Percentiles rank a stretch among this genome's conserved stretches.
phyloP scores from a whole-genome alignment of 768 basidiomycete species.

The Suillus brevipes region DNA sequence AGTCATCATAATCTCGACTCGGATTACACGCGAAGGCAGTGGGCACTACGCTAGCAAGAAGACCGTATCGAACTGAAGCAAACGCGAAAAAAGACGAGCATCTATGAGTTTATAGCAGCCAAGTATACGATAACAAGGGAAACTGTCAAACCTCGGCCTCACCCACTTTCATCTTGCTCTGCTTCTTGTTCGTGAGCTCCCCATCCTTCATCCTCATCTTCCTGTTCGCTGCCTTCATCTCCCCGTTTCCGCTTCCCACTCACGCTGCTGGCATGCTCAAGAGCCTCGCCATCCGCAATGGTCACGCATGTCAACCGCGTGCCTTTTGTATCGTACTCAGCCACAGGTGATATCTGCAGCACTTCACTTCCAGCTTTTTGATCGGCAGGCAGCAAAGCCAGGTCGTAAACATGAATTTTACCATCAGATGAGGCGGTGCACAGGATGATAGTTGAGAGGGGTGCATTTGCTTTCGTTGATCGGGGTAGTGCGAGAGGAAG shows the following conservation, averaged over 20 bases:
- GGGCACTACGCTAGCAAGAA: background rate
- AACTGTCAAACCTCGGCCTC: constrained; percentile 17
- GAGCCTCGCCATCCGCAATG: constrained; percentile 50
- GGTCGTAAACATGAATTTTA: constrained; percentile 73
- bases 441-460: constrained; percentile 57
- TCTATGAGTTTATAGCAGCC: background rate
- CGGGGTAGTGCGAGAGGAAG: constrained; percentile 59
- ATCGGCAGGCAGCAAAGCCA: constrained; percentile 47
- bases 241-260: constrained; percentile 40
- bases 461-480: constrained; percentile 16
- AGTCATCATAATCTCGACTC: background rate
- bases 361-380: constrained; percentile 15
- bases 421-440: constrained; percentile 91
- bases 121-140: background rate
- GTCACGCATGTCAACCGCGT: constrained; percentile 79
- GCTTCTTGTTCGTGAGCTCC: constrained; percentile 19
- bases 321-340: constrained; percentile 81
- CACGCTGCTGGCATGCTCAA: constrained; percentile 15
- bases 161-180: constrained; percentile 27
- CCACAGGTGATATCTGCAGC: constrained; percentile 52
- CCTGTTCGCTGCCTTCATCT: constrained; percentile 35
- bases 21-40: background rate
- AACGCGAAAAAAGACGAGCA: background rate
- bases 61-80: background rate
- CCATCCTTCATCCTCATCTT: constrained; percentile 34